Conservation (phyloP, 2,329 filamentous ascomycete species). For the Botrytis sinoallii region DNA sequence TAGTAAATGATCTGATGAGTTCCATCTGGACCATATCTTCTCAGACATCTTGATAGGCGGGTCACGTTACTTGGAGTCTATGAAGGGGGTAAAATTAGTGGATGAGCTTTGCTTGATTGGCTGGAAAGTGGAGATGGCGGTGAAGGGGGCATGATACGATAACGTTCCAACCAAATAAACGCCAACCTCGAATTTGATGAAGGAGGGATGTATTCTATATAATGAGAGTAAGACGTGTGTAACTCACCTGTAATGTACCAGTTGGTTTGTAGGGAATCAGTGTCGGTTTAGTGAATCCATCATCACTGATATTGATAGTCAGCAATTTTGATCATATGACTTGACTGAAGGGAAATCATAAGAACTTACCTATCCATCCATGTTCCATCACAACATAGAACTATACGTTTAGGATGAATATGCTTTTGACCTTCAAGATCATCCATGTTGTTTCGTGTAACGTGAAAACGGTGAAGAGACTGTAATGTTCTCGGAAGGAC, state of each 20-base stretch:
- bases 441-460: conserved; percentile 8
- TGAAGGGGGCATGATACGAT: conserved; percentile 9
- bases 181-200: neutral
- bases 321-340: neutral
- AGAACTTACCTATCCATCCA: conserved; percentile 33
- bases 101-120: conserved; percentile 9
- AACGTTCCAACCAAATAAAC: neutral
- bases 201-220: neutral
- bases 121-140: conserved; percentile 8
- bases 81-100: neutral
- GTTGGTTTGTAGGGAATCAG: conserved; percentile 56
- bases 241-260: conserved; percentile 41
- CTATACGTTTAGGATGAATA: conserved; percentile 28
- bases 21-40: conserved; percentile 48
- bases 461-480: neutral
- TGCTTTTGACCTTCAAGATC: conserved; percentile 1
- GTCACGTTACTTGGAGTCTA: conserved; percentile 58
- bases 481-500: neutral
- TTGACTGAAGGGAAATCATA: conserved; percentile 1
- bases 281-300: conserved; percentile 34
- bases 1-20: conserved; percentile 57
- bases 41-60: conserved; percentile 56
- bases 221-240: neutral
- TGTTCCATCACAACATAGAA: conserved; percentile 37
- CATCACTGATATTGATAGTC: conserved; percentile 26